Percentiles rank a stretch among this genome's conserved stretches.
phyloP scores from a whole-genome alignment of 257 asterid genomes.

The Solanum bukasovii region DNA sequence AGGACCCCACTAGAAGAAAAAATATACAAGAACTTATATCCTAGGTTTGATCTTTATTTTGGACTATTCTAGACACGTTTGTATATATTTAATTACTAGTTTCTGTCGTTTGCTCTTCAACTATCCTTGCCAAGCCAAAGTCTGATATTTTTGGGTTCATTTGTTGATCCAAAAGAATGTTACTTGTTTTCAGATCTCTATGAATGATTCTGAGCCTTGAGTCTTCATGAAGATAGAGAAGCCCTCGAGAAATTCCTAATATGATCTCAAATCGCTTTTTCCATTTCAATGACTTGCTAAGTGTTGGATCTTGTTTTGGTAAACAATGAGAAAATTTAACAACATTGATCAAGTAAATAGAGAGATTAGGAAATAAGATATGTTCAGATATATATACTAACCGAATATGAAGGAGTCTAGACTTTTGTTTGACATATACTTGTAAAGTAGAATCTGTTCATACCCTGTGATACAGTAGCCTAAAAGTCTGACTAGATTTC shows the following conservation, averaged over 20 bases:
- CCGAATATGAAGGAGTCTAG: no score
- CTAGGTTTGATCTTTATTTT: not conserved
- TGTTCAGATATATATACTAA: not conserved
- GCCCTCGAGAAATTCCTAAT: conserved; percentile 6
- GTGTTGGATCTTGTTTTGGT: not conserved
- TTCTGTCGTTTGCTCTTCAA: not conserved
- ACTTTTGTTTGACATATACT: no score
- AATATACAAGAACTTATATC: not conserved
- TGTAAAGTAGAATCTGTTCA: no score
- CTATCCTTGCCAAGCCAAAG: conserved; percentile 8
- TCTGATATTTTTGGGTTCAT: conserved; percentile 7
- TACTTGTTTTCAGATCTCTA: conserved; percentile 8
- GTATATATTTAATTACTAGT: not conserved
- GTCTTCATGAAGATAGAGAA: conserved; percentile 8
- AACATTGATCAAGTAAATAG: not conserved
- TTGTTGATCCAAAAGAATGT: conserved; percentile 2
- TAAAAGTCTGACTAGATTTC: no score
- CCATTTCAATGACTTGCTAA: not conserved
- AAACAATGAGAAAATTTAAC: not conserved
- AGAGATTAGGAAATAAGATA: not conserved
- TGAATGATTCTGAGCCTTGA: conserved; percentile 1
- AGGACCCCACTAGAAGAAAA: not conserved
- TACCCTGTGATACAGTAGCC: no score
- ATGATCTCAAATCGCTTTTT: conserved; percentile 4
- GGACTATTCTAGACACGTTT: not conserved